Evolutionary conservation across 2,329 filamentous ascomycete genomes (phyloP).

Genomic region (Grosmannia clavigera): DNA sequence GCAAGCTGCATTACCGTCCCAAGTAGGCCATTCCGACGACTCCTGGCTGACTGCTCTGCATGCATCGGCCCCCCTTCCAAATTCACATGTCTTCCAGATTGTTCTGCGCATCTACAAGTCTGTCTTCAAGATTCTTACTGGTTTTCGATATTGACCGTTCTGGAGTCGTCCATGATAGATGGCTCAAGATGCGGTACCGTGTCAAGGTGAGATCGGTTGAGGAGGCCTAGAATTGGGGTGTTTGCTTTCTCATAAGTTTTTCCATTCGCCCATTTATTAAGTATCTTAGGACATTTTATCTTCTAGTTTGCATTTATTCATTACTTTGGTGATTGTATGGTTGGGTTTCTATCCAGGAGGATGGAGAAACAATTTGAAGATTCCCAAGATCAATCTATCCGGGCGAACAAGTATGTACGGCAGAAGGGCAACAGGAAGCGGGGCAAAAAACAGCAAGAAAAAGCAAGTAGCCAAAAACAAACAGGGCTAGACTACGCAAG

Average conservation of each 20-base stretch:
- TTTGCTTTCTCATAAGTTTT: too few relatives aligned
- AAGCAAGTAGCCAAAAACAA: not conserved
- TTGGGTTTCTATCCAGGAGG: too few relatives aligned
- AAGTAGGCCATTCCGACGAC: too few relatives aligned
- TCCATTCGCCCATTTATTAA: too few relatives aligned
- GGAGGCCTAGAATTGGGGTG: not conserved
- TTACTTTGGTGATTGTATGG: not conserved
- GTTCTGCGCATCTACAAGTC: constrained; percentile 78
- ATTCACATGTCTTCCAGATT: constrained; percentile 36
- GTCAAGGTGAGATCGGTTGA: not conserved
- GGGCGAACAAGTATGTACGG: not conserved
- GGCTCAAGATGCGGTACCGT: constrained; percentile 21
- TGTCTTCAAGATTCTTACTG: constrained; percentile 71
- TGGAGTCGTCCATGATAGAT: constrained; percentile 68
- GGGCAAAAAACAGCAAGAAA: not conserved
- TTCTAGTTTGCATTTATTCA: not conserved
- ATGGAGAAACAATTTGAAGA: too few relatives aligned
- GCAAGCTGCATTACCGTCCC: too few relatives aligned
- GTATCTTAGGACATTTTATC: not conserved
- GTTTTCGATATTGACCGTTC: constrained; percentile 85
- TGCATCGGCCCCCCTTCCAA: not conserved
- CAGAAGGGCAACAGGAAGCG: not conserved
- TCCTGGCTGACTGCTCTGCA: too few relatives aligned
- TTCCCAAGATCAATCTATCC: not conserved
- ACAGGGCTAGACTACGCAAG: too few relatives aligned